phyloP scores from a whole-genome alignment of 1,284 basidiomycete genomes.

The Cutaneotrichosporon arboriforme region DNA sequence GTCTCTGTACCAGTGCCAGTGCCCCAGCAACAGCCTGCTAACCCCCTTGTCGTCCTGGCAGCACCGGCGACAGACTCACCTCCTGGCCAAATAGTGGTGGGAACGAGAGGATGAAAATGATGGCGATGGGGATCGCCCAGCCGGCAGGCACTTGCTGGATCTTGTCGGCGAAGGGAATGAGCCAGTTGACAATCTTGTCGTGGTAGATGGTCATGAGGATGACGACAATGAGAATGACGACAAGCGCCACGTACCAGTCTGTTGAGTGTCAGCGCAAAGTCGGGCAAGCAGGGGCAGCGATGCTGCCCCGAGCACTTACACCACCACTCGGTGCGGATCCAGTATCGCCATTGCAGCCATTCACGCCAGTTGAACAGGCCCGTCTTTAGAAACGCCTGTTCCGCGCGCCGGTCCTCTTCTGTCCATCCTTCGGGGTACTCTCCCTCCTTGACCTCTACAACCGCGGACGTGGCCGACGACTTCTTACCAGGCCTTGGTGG shows the following conservation, averaged over 20 bases:
- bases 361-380: conserved; percentile 52
- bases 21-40: no score
- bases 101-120: conserved; percentile 50
- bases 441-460: conserved; percentile 8
- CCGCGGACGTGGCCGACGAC: background rate
- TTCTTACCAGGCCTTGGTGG: background rate
- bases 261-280: conserved; percentile 10
- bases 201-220: conserved; percentile 62
- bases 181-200: conserved; percentile 59
- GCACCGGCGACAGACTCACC: no score
- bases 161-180: conserved; percentile 61
- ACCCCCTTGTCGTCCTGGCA: no score
- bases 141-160: conserved; percentile 59
- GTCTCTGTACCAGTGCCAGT: no score
- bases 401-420: conserved; percentile 42
- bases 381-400: conserved; percentile 41
- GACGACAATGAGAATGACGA: conserved; percentile 51
- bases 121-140: conserved; percentile 74
- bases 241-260: conserved; percentile 53
- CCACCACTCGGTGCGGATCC: conserved; percentile 54
- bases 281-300: no score
- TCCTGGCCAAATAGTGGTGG: conserved; percentile 47
- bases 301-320: conserved; percentile 45
- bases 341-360: conserved; percentile 51
- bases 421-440: conserved; percentile 34